These are phyloP conservation scores for Russula lepida DNA, from an alignment of 768 basidiomycete genomes.

Conservation along the genomic window DNA sequence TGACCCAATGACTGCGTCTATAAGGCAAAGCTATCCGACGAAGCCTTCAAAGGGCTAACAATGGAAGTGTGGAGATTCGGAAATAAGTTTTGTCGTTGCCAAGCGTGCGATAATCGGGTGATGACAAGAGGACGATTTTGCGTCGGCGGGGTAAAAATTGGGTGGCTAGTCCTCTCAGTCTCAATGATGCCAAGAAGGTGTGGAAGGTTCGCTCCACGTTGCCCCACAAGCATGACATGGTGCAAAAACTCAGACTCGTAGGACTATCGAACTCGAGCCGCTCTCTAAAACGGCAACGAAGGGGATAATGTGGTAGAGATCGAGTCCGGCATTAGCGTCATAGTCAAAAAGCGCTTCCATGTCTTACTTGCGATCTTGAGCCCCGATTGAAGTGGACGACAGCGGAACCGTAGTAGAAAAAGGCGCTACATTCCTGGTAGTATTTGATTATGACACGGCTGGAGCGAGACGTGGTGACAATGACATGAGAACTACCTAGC, in stretches of 20 bases:
- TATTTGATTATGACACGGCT: slow-evolving; percentile 93
- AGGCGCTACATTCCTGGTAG: no score
- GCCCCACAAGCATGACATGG: slow-evolving; percentile 98
- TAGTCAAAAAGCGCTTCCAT: slow-evolving; percentile 97
- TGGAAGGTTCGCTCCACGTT: slow-evolving; percentile 88
- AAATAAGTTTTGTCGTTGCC: slow-evolving; percentile 97
- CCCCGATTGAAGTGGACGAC: slow-evolving; percentile 99
- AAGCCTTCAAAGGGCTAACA: slow-evolving; percentile 97
- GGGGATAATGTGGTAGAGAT: slow-evolving; percentile 96
- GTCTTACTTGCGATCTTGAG: slow-evolving; percentile 73
- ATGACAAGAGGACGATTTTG: slow-evolving; percentile 96
- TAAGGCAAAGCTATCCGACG: slow-evolving; percentile 97
- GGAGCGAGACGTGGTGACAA: slow-evolving; percentile 97
- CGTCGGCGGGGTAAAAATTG: slow-evolving; percentile 95
- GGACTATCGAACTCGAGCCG: slow-evolving; percentile 89
- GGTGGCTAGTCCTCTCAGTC: slow-evolving; percentile 93
- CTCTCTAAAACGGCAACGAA: slow-evolving; percentile 99
- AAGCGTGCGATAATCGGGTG: slow-evolving; percentile 96
- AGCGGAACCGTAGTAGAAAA: no score
- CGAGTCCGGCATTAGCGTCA: slow-evolving; percentile 87
- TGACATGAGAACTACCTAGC: slow-evolving; percentile 91
- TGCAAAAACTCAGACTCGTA: slow-evolving; percentile 97
- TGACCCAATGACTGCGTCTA: slow-evolving; percentile 96
- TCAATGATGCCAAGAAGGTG: no score
- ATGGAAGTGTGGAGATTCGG: slow-evolving; percentile 98